These are phyloP conservation scores for Psilocybe sp. DNA, from an alignment of 768 basidiomycete genomes.

Conservation along the genomic window DNA sequence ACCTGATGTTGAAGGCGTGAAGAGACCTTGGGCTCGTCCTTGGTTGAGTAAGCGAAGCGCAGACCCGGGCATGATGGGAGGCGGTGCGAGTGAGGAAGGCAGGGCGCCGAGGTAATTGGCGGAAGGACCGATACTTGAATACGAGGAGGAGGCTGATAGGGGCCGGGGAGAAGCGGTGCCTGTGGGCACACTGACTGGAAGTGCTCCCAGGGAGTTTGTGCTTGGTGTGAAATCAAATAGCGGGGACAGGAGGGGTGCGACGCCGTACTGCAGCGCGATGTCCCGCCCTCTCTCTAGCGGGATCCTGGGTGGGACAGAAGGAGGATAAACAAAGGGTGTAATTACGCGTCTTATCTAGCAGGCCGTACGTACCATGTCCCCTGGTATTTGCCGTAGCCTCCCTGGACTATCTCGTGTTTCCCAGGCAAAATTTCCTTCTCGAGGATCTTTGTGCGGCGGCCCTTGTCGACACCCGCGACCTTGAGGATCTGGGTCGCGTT, in stretches of 20 bases:
- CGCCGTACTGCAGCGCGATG: constrained; percentile 89
- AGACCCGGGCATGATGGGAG: constrained; percentile 85
- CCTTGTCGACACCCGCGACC: constrained; percentile 97
- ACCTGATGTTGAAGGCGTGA: constrained; percentile 79
- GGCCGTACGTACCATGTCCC: constrained; percentile 81
- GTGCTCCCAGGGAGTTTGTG: constrained; percentile 63
- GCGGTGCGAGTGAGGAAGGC: constrained; percentile 65
- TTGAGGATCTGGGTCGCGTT: constrained; percentile 99
- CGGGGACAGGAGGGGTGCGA: constrained; percentile 81
- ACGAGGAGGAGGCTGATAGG: constrained; percentile 67
- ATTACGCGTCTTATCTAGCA: constrained; percentile 15
- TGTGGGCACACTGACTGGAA: constrained; percentile 52
- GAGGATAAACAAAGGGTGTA: not conserved
- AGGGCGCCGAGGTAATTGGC: constrained; percentile 41
- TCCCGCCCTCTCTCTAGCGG: constrained; percentile 93
- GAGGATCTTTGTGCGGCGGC: constrained; percentile 90
- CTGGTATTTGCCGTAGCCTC: constrained; percentile 98
- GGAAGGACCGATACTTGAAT: constrained; percentile 48
- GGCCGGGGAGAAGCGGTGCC: constrained; percentile 58
- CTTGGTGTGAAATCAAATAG: constrained; percentile 92
- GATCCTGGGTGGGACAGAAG: constrained; percentile 83
- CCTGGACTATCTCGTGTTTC: constrained; percentile 97
- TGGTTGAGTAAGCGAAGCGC: constrained; percentile 81
- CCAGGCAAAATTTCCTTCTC: constrained; percentile 97
- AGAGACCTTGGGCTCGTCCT: constrained; percentile 82